Evolutionary conservation across 257 asterid species (phyloP), one percentile per base, ranked within the genome.

Genomic region (Solanum neorickii): DNA sequence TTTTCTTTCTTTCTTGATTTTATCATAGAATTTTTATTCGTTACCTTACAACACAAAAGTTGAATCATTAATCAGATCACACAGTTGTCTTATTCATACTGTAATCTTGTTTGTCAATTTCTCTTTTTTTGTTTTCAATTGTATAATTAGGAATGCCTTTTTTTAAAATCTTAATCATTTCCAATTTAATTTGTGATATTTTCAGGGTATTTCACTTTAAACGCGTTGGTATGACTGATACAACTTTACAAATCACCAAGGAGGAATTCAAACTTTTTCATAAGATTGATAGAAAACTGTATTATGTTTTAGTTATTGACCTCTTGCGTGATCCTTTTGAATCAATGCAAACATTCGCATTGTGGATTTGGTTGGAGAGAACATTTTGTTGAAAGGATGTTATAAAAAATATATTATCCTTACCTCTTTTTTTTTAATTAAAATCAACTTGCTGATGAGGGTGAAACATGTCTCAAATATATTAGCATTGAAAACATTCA

Each of bases 331-430:
- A 92, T 65, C 95, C 96, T 12, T 3, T 86, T 1, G 96, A 93
- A 47, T 87, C 91, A 56, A 87, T 94, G 18, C 92, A 91, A 39
- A 84, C 92, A 14, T 65, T 95, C 91, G 94, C 93, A 78, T 86
- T 94, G 3, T 93, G 95, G 96, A 66, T 94, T 44, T 94, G 95
- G 94, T 35, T 94, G 21, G 98, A 95, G 88, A 89, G 90, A 14
- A 12, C 37, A 5, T 91, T 1, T 62, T 3, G 66, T 74, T 68
- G 74, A 85, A 73, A 83, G 42, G 12, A 56, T 56, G 27, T 89
- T 86, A 80, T 94, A 20, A 73, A 87, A 74, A 91, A 47, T 70
- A 86, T 95, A 74, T 73, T 89, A 69, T 85, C 90, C 31, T 87
- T 92, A 86, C 87, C 93, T 23, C 90, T n/a, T 7, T 39, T 84